phyloP scores from a whole-genome alignment of 306 rosid species.

The Acacia melanoxylon region DNA sequence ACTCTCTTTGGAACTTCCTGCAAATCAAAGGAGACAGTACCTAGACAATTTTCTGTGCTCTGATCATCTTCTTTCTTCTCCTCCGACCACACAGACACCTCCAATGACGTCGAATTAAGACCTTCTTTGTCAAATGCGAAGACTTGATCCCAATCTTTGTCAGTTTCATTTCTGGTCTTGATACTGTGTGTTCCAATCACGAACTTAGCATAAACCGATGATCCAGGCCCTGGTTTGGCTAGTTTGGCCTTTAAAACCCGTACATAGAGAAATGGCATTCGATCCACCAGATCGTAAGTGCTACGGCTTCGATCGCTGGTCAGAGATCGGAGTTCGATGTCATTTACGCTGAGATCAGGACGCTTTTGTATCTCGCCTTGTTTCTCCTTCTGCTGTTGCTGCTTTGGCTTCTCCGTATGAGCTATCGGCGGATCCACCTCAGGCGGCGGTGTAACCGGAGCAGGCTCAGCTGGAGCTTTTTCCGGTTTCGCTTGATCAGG shows the following conservation, averaged over 20 bases:
- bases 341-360: conserved; percentile 35
- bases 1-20: conserved; percentile 81
- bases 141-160: conserved; percentile 92
- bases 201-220: conserved; percentile 55
- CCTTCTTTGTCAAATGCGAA: conserved; percentile 82
- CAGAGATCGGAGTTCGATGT: conserved; percentile 57
- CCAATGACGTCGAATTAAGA: conserved; percentile 71
- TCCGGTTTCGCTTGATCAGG: conserved; percentile 18
- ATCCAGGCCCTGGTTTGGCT: conserved; percentile 3
- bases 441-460: background rate
- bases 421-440: conserved; percentile 48
- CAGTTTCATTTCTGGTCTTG: conserved; percentile 52
- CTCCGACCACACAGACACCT: conserved; percentile 71
- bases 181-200: conserved; percentile 76
- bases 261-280: conserved; percentile 73
- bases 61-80: conserved; percentile 51
- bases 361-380: conserved; percentile 27
- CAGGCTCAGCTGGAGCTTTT: conserved; percentile 18
- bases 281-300: conserved; percentile 67
- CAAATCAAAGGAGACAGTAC: conserved; percentile 61
- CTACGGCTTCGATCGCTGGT: conserved; percentile 51
- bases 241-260: conserved; percentile 67
- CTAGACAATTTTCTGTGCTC: conserved; percentile 21
- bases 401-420: conserved; percentile 38
- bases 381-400: conserved; percentile 21